These are phyloP conservation scores for Solioccasus polychromus DNA, from an alignment of 768 basidiomycete genomes.

Conservation along the genomic window DNA sequence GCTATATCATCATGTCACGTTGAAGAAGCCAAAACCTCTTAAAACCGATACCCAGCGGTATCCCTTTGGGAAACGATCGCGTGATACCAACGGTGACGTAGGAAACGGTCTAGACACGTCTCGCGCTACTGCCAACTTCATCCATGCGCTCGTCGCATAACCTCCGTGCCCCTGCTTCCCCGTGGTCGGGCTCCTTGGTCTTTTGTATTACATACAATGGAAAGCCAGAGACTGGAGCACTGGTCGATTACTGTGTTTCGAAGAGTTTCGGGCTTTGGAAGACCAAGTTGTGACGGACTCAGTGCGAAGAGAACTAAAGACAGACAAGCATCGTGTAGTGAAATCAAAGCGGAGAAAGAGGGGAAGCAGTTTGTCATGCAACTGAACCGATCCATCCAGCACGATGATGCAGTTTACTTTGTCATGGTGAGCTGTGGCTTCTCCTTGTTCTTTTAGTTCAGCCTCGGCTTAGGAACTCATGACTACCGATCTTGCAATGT, in stretches of 20 bases:
- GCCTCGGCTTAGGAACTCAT: slow-evolving; percentile 36
- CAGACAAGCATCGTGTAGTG: slow-evolving; percentile 36
- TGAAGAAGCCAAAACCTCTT: not conserved
- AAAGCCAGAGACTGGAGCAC: slow-evolving; percentile 24
- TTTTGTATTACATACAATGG: slow-evolving; percentile 17
- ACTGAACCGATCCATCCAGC: slow-evolving; percentile 36
- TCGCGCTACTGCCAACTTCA: not conserved
- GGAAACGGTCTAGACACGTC: not conserved
- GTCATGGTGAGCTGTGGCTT: slow-evolving; percentile 35
- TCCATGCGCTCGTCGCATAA: not conserved
- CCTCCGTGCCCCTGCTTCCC: slow-evolving; percentile 16
- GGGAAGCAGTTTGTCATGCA: slow-evolving; percentile 39
- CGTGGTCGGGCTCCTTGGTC: slow-evolving; percentile 25
- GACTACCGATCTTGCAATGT: slow-evolving; percentile 34
- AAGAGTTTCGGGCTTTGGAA: slow-evolving; percentile 26
- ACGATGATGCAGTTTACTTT: slow-evolving; percentile 30
- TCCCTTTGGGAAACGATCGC: too few relatives aligned
- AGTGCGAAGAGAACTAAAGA: slow-evolving; percentile 32
- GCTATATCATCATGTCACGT: not conserved
- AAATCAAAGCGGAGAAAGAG: slow-evolving; percentile 12
- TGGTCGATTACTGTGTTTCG: slow-evolving; percentile 39
- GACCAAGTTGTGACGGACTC: slow-evolving; percentile 9
- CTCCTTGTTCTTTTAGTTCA: not conserved
- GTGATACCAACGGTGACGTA: too few relatives aligned
- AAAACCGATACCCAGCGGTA: not conserved